phyloP scores from a whole-genome alignment of 805 yeast genomes.

The Millerago galiae region DNA sequence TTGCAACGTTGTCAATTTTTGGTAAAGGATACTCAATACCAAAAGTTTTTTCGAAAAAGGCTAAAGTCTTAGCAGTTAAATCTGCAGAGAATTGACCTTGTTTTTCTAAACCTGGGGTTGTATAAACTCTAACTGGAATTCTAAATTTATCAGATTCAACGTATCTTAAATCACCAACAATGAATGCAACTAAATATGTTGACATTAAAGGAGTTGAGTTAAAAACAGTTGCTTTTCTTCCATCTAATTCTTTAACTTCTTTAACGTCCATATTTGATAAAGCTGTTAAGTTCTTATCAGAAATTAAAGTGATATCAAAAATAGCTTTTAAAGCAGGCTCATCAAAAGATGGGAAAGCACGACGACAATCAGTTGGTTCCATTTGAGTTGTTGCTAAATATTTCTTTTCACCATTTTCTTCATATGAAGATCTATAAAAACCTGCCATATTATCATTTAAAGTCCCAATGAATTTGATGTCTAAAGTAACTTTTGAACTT shows the following conservation, averaged over 20 bases:
- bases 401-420: constrained; percentile 54
- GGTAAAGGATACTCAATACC: constrained; percentile 76
- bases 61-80: constrained; percentile 67
- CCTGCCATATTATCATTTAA: constrained; percentile 80
- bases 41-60: constrained; percentile 65
- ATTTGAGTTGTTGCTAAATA: constrained; percentile 80
- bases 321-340: constrained; percentile 77
- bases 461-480: constrained; percentile 50
- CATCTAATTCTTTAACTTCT: constrained; percentile 37
- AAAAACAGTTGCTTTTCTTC: constrained; percentile 51
- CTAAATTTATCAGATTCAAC: constrained; percentile 60
- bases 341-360: constrained; percentile 84
- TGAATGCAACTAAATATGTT: constrained; percentile 79
- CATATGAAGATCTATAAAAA: constrained; percentile 66
- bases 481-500: constrained; percentile 37
- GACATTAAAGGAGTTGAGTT: constrained; percentile 79
- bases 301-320: constrained; percentile 57
- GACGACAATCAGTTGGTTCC: constrained; percentile 82
- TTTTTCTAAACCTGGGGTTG: constrained; percentile 70
- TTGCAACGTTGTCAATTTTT: constrained; percentile 75
- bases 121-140: constrained; percentile 74
- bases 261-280: constrained; percentile 66
- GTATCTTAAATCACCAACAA: constrained; percentile 72
- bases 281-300: constrained; percentile 48
- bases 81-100: constrained; percentile 71